Percentiles rank a stretch among this genome's conserved stretches.
These are phyloP conservation scores for Psilocybe cyanescens DNA, from an alignment of 768 basidiomycete species.

Conservation along the genomic window DNA sequence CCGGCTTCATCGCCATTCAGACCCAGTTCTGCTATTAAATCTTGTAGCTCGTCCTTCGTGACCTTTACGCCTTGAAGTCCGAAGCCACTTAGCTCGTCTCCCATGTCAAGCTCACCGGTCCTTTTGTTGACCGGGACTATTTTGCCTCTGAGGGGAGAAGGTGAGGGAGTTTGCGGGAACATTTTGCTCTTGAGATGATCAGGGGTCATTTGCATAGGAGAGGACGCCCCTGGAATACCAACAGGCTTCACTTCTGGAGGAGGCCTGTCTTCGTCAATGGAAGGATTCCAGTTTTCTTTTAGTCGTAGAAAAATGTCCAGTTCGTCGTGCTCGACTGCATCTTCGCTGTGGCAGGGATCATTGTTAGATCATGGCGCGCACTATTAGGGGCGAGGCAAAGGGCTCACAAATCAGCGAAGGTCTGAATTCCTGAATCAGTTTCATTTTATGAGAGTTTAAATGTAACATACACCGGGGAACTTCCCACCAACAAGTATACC, in stretches of 20 bases:
- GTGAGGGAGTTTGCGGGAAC: slow-evolving; percentile 42
- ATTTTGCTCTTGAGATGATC: slow-evolving; percentile 65
- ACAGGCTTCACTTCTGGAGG: slow-evolving; percentile 61
- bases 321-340: slow-evolving; percentile 81
- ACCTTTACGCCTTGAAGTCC: slow-evolving; percentile 80
- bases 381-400: no score
- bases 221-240: slow-evolving; percentile 80
- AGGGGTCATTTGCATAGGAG: slow-evolving; percentile 82
- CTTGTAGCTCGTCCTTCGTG: slow-evolving; percentile 73
- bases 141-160: slow-evolving; percentile 47
- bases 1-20: slow-evolving; percentile 78
- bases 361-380: not conserved
- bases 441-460: not conserved
- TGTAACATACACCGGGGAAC: slow-evolving; percentile 71
- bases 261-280: slow-evolving; percentile 63
- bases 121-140: slow-evolving; percentile 57
- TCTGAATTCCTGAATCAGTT: slow-evolving; percentile 40
- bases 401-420: slow-evolving; percentile 75
- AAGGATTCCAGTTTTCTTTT: slow-evolving; percentile 68
- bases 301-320: slow-evolving; percentile 73
- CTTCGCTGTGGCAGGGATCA: slow-evolving; percentile 55
- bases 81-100: slow-evolving; percentile 68
- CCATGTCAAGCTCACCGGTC: slow-evolving; percentile 61
- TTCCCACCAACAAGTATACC: slow-evolving; percentile 80
- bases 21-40: slow-evolving; percentile 76